Percentiles rank a stretch among this genome's conserved stretches.
Evolutionary conservation across 1,139 yeast species (phyloP).

Genomic region (Spathaspora sp.): DNA sequence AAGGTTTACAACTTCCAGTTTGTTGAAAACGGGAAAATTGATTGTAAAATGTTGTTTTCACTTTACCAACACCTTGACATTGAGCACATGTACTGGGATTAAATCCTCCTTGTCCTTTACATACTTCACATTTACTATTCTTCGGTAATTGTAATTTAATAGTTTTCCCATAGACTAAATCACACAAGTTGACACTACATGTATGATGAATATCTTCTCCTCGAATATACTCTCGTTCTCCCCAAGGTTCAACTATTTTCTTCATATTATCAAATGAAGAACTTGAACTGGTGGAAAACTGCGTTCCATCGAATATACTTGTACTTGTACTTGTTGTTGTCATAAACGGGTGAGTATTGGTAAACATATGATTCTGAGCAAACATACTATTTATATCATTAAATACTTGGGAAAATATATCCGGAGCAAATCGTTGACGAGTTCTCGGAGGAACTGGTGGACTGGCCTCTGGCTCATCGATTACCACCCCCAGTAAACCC

Average conservation of each 20-base stretch:
- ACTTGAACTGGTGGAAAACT: background rate
- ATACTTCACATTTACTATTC: conserved; percentile 31
- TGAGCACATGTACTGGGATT: conserved; percentile 32
- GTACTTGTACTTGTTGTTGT: conserved; percentile 5
- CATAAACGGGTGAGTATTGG: background rate
- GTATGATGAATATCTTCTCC: conserved; percentile 46
- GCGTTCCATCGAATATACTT: conserved; percentile 5
- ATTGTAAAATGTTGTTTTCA: conserved; percentile 31
- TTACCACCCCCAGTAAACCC: conserved; percentile 35
- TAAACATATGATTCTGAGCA: conserved; percentile 15
- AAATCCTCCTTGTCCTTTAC: conserved; percentile 41
- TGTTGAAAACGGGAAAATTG: conserved; percentile 37
- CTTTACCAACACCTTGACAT: conserved; percentile 42
- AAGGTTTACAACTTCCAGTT: conserved; percentile 32
- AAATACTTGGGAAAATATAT: conserved; percentile 42
- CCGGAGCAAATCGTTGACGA: conserved; percentile 19
- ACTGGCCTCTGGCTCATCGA: conserved; percentile 7
- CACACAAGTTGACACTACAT: conserved; percentile 36
- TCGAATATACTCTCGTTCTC: conserved; percentile 14
- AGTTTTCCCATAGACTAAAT: conserved; percentile 39
- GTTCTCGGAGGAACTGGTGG: conserved; percentile 8
- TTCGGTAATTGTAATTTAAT: conserved; percentile 43
- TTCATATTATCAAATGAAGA: conserved; percentile 15
- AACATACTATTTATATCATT: conserved; percentile 37
- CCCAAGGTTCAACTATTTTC: conserved; percentile 24